Evolutionary conservation across 352 stramenopile genomes (phyloP), one percentile per base, ranked within the genome.

Genomic region (Phytophthora parvispora): DNA sequence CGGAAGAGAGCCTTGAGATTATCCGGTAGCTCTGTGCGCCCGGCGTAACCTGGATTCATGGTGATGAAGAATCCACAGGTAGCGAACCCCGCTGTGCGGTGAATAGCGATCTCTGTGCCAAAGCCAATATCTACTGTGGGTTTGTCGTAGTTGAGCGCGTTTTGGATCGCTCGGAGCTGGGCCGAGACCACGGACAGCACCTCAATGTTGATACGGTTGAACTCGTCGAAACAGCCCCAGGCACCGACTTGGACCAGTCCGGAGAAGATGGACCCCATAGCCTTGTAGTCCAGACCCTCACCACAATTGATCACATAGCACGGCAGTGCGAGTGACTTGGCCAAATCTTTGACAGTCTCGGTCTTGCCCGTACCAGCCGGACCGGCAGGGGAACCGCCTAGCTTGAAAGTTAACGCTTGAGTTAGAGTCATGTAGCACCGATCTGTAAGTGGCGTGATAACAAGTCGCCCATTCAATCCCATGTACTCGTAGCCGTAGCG

Each of bases 21-120:
- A 60, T 98, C 94, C 0, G 94, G 94, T 1, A 98, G 80, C 64
- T 98, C 94, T 0, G 94, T 98, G 0, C 94, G 80, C 0, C 94
- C 94, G 15, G 94, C 94, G 60, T 98, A 98, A 7, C 94, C 94
- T 7, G 94, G 94, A 73, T 98, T 98, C 94, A 98, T 98, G 1
- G 94, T 98, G 69, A 98, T 98, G 78, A 98, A 98, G 54, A 98
- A 97, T 0, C 95, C 95, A 52, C 92, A 98, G 0, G 92, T 98
- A 12, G 95, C 95, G 54, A 98, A 98, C 0, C 93, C 95, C 6
- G 89, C 92, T 0, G 97, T 97, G 22, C 95, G 87, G 52, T 98
- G 96, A 31, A 98, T 97, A 1, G 80, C 75, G 13, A 98, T 98
- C 64, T 98, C 92, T 0, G 87, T 88, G 22, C 94, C 94, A 52